Evolutionary conservation across 1,139 yeast species (phyloP), one percentile per base, ranked within the genome.

Genomic region (Nadsonia starkeyi-henricii): DNA sequence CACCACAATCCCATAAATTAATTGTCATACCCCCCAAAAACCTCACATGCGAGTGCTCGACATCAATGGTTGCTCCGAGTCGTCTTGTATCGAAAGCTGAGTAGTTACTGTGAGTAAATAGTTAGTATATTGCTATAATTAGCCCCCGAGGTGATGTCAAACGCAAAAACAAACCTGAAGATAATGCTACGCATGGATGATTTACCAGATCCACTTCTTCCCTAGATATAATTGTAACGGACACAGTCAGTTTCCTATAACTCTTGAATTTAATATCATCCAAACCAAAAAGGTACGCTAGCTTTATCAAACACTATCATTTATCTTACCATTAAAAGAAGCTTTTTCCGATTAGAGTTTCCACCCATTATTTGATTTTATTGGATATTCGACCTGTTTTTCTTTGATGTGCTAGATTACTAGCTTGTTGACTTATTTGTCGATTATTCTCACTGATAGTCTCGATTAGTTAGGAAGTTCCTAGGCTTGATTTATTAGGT

Each of bases 171-270:
- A 55, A 79, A 33, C 39, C 39, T 33, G 64, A 91, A 91, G 57
- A 91, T 91, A 54, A 91, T 91, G 46, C 95, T 85, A 58, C 98
- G 73, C 99, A 91, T 91, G 12, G 96, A 88, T 5, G 96, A 85
- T 65, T 91, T 91, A 2, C 99, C 99, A 8, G 96, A 85, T 45
- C 99, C 97, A 21, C 95, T 82, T 47, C 97, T 83, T 67, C 98
- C 98, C 91, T 72, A 61, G n/a, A n/a, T n/a, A n/a, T n/a, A n/a
- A n/a, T n/a, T n/a, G n/a, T n/a, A n/a, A n/a, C n/a, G n/a, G n/a
- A n/a, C n/a, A n/a, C n/a, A n/a, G n/a, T n/a, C n/a, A n/a, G n/a
- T n/a, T n/a, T n/a, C n/a, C n/a, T n/a, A n/a, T n/a, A n/a, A n/a
- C n/a, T n/a, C n/a, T n/a, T n/a, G n/a, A n/a, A n/a, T n/a, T n/a